Evolutionary conservation across 805 yeast genomes (phyloP), one percentile per base, ranked within the genome.

Genomic region (Dipodascus geniculatus): DNA sequence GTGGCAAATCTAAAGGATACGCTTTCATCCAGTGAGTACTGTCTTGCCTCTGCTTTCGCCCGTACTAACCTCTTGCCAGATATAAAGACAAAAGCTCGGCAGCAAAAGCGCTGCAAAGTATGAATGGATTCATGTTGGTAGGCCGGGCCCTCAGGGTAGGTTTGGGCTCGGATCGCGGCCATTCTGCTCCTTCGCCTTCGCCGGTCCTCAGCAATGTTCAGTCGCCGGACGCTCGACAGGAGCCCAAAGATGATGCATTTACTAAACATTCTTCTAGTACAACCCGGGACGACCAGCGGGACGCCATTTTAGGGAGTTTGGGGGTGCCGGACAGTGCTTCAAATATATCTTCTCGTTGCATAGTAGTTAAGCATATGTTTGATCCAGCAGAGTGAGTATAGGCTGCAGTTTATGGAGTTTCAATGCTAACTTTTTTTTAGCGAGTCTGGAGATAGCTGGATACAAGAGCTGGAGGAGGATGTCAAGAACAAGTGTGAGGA

Each of bases 1-100:
- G 88, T 0, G 93, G 95, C 2, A 77, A 82, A 59, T 87, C 96
- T 1, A 88, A 89, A 67, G 96, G 96, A 0, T 88, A 84, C 67
- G 93, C 88, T 0, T 87, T 87, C 63, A 75, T 87, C 16, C 82
- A 83, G 68, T 88, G 57, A 33, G 62, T 52, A n/a, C 33, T n/a
- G 19, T 38, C 20, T 38, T 8, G 14, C 8, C 44, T 17, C 19
- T 3, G 11, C 11, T 23, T 22, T 52, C 22, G 22, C 47, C 22
- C 11, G 17, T 14, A 35, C 24, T 38, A 38, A 38, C 31, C 16
- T n/a, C 28, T 42, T 35, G n/a, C n/a, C 48, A 60, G 44, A 53
- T 56, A 50, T 53, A 53, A 20, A 54, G 54, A 28, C 33, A 19
- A 42, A 54, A 52, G 48, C 16, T 44, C 53, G 42, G 69, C 68